Evolutionary conservation across 768 basidiomycete genomes (phyloP).

Genomic region (Leccinum imitatum): DNA sequence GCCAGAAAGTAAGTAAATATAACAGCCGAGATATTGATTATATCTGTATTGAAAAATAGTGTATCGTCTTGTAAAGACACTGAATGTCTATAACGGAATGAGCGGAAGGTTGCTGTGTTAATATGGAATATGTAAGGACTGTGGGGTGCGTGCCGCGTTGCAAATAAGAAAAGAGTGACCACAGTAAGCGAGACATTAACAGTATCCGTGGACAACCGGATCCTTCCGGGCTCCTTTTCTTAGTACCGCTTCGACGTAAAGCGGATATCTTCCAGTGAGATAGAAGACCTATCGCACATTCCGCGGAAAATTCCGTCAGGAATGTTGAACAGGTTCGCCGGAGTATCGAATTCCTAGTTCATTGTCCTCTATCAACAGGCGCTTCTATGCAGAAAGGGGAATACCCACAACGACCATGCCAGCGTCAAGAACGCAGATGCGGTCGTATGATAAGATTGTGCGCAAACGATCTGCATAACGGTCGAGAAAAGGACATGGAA

Average conservation of each 20-base stretch:
- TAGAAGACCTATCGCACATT: slow-evolving; percentile 85
- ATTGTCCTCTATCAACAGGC: not conserved
- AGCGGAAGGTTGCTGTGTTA: too few species aligned
- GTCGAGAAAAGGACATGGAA: slow-evolving; percentile 1
- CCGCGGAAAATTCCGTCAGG: slow-evolving; percentile 71
- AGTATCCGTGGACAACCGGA: not conserved
- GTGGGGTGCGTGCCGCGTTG: too few species aligned
- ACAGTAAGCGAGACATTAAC: too few species aligned
- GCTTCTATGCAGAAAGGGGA: not conserved
- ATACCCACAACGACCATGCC: slow-evolving; percentile 67
- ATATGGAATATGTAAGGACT: too few species aligned
- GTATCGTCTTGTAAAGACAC: too few species aligned
- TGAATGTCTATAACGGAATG: too few species aligned
- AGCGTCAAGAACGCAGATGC: slow-evolving; percentile 84
- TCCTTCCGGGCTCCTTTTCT: not conserved
- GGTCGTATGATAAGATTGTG: slow-evolving; percentile 86
- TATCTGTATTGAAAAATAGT: too few species aligned
- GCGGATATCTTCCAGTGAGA: slow-evolving; percentile 68
- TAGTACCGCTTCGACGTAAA: slow-evolving; percentile 28
- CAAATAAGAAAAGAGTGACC: too few species aligned
- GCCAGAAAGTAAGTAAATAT: too few species aligned
- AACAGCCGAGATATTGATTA: too few species aligned
- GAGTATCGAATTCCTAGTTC: slow-evolving; percentile 76
- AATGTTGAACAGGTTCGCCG: slow-evolving; percentile 57
- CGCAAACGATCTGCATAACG: slow-evolving; percentile 64